Evolutionary conservation across 2,329 filamentous ascomycete species (phyloP).

Genomic region (Talaromyces sp.): DNA sequence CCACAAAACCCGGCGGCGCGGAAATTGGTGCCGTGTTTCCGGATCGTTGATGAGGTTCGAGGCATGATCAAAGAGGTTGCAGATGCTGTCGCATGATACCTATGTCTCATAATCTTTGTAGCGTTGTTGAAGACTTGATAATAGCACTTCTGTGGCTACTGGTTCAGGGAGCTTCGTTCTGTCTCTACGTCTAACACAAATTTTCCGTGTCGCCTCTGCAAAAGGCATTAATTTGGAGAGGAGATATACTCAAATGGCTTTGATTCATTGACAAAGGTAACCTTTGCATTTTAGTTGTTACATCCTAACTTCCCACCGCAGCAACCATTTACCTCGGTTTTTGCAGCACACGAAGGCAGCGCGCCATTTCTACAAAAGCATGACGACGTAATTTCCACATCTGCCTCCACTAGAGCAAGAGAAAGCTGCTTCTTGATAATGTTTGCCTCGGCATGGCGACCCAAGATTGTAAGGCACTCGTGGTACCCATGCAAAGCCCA

Average conservation of each 20-base stretch:
- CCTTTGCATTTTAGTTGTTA: background rate
- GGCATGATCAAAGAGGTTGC: slow-evolving; percentile 27
- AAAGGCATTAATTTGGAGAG: background rate
- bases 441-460: slow-evolving; percentile 27
- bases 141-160: background rate
- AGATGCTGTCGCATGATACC: slow-evolving; percentile 21
- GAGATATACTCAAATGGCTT: background rate
- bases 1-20: slow-evolving; percentile 24
- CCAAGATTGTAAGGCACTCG: slow-evolving; percentile 60
- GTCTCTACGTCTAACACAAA: background rate
- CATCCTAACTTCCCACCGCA: background rate
- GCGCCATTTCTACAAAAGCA: slow-evolving; percentile 46
- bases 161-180: background rate
- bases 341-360: background rate
- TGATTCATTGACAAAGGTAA: background rate
- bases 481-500: slow-evolving; percentile 70
- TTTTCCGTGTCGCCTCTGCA: background rate
- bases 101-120: slow-evolving; percentile 22
- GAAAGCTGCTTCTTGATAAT: slow-evolving; percentile 47
- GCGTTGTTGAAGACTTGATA: background rate
- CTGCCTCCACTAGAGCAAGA: slow-evolving; percentile 51
- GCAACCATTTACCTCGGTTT: slow-evolving; percentile 7
- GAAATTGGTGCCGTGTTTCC: slow-evolving; percentile 27
- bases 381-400: slow-evolving; percentile 54
- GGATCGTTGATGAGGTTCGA: slow-evolving; percentile 29